A percentile compares a stretch with the other conserved stretches of the same genome.
These are phyloP conservation scores for Styphnolobium japonicum DNA, from an alignment of 306 rosid genomes.

Conservation along the genomic window DNA sequence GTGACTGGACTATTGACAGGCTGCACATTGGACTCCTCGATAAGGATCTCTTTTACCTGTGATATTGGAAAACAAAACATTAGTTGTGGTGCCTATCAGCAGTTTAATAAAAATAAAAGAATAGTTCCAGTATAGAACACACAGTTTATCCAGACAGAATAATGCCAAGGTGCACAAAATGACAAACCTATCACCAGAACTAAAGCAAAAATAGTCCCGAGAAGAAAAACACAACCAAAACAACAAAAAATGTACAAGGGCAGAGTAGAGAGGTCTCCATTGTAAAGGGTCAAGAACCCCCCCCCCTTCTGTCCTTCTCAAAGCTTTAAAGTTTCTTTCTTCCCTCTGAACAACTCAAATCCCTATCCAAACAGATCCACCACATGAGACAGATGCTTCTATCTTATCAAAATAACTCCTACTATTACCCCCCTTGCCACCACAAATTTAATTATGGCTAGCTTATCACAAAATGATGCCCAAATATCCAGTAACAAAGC, in stretches of 20 bases:
- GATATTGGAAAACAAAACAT: background rate
- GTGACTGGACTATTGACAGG: conserved; percentile 98
- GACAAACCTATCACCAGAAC: no score
- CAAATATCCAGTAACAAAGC: no score
- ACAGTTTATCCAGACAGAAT: background rate
- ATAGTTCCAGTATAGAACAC: background rate
- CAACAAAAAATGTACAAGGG: no score
- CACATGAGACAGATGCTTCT: background rate
- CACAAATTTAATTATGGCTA: background rate
- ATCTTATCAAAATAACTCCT: no score
- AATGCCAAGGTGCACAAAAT: background rate
- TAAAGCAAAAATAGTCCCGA: no score
- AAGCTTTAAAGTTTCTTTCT: background rate
- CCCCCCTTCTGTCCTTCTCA: no score
- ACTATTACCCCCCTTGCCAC: background rate
- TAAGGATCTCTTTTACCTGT: conserved; percentile 96
- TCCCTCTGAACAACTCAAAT: background rate
- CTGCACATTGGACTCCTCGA: conserved; percentile 98
- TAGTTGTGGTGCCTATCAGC: background rate
- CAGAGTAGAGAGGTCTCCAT: background rate
- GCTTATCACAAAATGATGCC: background rate
- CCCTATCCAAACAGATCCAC: background rate
- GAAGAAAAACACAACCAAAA: no score
- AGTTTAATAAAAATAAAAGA: background rate
- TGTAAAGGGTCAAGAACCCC: background rate